Evolutionary conservation across 2,329 filamentous ascomycete species (phyloP).

Genomic region (Penicillium sp.): DNA sequence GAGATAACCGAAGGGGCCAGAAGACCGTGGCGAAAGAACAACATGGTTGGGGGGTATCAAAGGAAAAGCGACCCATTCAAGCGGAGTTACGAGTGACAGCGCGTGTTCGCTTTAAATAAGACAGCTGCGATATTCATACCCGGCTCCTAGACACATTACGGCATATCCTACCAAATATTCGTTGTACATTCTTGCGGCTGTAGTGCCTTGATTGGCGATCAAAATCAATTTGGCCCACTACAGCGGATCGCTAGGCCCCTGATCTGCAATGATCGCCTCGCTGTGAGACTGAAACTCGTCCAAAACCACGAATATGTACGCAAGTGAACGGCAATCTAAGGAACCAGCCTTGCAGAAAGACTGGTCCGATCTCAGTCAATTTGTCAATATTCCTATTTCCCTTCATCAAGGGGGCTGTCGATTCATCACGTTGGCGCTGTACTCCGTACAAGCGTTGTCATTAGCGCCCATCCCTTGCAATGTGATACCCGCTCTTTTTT

Average conservation of each 20-base stretch:
- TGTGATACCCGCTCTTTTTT: background rate
- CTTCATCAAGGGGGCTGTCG: background rate
- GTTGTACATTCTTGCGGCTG: conserved; percentile 14
- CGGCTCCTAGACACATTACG: conserved; percentile 11
- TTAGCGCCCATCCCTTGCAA: conserved; percentile 6
- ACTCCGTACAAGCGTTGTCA: background rate
- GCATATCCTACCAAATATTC: conserved; percentile 10
- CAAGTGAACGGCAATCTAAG: background rate
- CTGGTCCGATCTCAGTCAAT: background rate
- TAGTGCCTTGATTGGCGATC: conserved; percentile 19
- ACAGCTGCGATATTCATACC: background rate
- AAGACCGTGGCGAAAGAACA: conserved; percentile 11
- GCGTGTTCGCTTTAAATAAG: conserved; percentile 16
- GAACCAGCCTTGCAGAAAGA: conserved; percentile 12
- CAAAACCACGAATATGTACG: background rate
- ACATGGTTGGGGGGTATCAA: conserved; percentile 9
- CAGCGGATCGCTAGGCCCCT: conserved; percentile 10
- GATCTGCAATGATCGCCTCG: conserved; percentile 21
- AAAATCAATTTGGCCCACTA: conserved; percentile 13
- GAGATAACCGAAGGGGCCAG: conserved; percentile 8
- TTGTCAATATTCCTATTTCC: background rate
- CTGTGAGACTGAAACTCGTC: conserved; percentile 1
- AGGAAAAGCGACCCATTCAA: conserved; percentile 1
- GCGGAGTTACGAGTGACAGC: background rate
- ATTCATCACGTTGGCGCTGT: background rate